Conservation (phyloP, 164 flowering plant genomes). For the Magnolia kwangsiensis region DNA sequence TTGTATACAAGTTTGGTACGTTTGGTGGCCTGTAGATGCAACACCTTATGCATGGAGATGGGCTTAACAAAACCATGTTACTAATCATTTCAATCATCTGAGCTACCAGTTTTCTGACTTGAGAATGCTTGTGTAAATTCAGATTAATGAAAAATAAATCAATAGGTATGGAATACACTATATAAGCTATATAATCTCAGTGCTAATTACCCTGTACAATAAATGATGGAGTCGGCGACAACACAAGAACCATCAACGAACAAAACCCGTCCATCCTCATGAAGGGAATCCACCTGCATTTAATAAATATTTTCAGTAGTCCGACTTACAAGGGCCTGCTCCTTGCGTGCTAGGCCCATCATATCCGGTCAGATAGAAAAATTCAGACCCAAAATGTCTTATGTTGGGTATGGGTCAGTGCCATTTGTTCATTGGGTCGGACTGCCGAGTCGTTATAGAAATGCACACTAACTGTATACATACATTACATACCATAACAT, state of each 20-base stretch:
- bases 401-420: background rate
- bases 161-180: background rate
- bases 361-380: too few species aligned
- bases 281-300: constrained; percentile 62
- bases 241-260: constrained; percentile 65
- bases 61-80: background rate
- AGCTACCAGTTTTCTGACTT: too few species aligned
- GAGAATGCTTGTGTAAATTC: too few species aligned
- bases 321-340: background rate
- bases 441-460: background rate
- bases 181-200: background rate
- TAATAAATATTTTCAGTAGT: background rate
- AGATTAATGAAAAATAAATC: too few species aligned
- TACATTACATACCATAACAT: background rate
- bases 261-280: constrained; percentile 65
- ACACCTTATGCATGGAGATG: background rate
- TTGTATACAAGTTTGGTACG: background rate
- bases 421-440: background rate
- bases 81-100: background rate
- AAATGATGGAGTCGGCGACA: constrained; percentile 67
- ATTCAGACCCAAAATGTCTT: too few species aligned
- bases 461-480: background rate
- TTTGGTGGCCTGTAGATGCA: too few species aligned
- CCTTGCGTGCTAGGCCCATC: background rate
- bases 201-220: constrained; percentile 75